Conservation (phyloP, 2,329 filamentous ascomycete species). For the Aureobasidium sp. region DNA sequence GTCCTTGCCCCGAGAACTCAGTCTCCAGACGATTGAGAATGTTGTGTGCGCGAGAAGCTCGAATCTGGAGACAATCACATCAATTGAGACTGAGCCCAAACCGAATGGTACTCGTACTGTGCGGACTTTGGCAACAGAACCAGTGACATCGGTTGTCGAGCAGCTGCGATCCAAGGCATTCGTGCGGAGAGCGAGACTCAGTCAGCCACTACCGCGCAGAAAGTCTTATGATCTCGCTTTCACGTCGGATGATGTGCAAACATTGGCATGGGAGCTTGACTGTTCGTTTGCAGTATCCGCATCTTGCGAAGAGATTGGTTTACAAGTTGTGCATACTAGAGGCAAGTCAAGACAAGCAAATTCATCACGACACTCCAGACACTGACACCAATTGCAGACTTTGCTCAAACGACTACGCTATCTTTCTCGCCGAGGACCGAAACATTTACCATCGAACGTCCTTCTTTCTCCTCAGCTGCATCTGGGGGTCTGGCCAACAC, state of each 20-base stretch:
- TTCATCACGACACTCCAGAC: too few relatives aligned
- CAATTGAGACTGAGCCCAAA: neutral
- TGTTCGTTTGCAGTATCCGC: neutral
- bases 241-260: neutral
- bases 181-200: neutral
- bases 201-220: neutral
- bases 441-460: neutral
- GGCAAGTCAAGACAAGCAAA: neutral
- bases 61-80: neutral
- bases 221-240: neutral
- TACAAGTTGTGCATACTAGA: neutral
- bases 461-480: neutral
- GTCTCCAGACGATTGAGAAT: neutral
- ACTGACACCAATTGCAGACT: neutral
- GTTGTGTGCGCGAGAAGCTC: neutral
- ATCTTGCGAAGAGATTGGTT: neutral
- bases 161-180: neutral
- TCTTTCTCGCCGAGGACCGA: neutral
- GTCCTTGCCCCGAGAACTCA: conserved; percentile 31
- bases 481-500: neutral
- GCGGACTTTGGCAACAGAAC: neutral
- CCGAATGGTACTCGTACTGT: neutral
- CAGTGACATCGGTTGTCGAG: neutral
- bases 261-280: neutral
- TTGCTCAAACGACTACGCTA: neutral